A percentile compares a stretch with the other conserved stretches of the same genome.
Conservation (phyloP, 768 basidiomycete species). For the Cystobasidium tubakii region DNA sequence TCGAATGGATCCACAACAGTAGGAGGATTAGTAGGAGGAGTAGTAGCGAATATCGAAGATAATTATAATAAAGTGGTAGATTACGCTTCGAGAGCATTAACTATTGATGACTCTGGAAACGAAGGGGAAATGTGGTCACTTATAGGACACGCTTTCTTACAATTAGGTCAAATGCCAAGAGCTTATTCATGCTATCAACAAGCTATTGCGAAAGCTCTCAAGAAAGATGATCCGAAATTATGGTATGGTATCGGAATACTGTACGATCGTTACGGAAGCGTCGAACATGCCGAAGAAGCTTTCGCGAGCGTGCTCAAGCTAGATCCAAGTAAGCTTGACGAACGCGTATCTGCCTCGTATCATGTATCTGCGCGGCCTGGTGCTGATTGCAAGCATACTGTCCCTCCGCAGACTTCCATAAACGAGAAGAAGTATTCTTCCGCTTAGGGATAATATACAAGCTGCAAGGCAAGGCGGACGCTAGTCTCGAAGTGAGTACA, state of each 20-base stretch:
- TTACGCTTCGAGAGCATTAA: background rate
- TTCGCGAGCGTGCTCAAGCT: conserved; percentile 92
- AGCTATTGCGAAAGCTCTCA: conserved; percentile 56
- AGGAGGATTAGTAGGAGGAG: conserved; percentile 72
- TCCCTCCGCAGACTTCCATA: conserved; percentile 83
- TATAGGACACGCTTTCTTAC: conserved; percentile 89
- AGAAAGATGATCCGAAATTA: conserved; percentile 80
- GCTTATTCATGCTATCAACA: conserved; percentile 98
- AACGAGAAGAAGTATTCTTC: conserved; percentile 97
- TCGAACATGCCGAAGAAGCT: conserved; percentile 98
- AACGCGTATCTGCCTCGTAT: background rate
- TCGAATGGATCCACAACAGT: conserved; percentile 57
- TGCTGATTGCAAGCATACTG: background rate
- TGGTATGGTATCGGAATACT: conserved; percentile 99
- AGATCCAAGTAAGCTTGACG: conserved; percentile 71
- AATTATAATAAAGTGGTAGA: background rate
- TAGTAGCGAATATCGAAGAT: conserved; percentile 38
- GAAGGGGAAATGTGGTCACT: background rate
- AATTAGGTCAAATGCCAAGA: conserved; percentile 98
- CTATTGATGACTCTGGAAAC: conserved; percentile 11
- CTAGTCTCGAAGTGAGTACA: conserved; percentile 60
- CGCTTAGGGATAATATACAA: conserved; percentile 98
- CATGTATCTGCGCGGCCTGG: background rate
- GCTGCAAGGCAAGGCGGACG: conserved; percentile 88
- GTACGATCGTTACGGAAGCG: conserved; percentile 94